Conservation (phyloP, 106 monocot species). For the Triglochin maritima region DNA sequence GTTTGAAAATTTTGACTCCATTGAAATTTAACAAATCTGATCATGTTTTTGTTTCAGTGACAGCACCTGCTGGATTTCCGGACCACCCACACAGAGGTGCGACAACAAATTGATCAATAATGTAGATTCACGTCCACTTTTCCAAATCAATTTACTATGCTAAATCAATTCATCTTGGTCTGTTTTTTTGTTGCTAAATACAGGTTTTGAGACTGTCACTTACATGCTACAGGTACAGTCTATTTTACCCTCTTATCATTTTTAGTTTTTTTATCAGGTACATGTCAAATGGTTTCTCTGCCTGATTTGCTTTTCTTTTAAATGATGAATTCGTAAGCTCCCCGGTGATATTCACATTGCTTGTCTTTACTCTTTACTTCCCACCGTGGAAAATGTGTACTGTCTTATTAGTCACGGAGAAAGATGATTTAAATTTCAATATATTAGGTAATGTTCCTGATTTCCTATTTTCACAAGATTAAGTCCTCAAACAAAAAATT, state of each 20-base stretch:
- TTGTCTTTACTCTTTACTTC: too few species aligned
- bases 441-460: too few species aligned
- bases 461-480: too few species aligned
- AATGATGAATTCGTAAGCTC: too few species aligned
- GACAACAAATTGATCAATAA: neutral
- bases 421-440: too few species aligned
- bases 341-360: too few species aligned
- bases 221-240: constrained; percentile 70
- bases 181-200: constrained; percentile 1
- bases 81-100: constrained; percentile 75
- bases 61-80: constrained; percentile 58
- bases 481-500: too few species aligned
- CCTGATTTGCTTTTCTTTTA: too few species aligned
- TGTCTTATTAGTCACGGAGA: too few species aligned
- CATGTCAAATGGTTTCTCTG: neutral
- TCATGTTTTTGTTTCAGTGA: constrained; percentile 19
- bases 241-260: neutral
- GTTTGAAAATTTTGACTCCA: neutral
- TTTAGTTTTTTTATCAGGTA: neutral
- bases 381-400: too few species aligned
- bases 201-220: constrained; percentile 84
- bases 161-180: neutral
- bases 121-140: too few species aligned
- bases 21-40: neutral
- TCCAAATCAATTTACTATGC: neutral